Base-by-base conservation (phyloP, 306 rosid genomes). In the Oemleria cerasiformis region DNA sequence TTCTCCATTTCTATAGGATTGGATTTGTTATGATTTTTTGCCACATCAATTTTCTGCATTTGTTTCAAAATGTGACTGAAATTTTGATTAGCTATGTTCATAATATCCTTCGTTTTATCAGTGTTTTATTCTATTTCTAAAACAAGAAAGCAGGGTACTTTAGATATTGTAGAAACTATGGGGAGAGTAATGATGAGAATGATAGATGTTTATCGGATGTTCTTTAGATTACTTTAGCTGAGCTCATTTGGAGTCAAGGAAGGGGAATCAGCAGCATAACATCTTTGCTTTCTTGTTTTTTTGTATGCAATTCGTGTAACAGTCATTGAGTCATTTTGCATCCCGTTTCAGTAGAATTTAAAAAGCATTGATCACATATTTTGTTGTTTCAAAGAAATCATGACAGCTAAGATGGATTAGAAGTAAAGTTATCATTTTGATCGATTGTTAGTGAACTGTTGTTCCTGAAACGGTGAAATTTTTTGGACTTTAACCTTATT, bases 241-340 rank as follows among this genome's bases (percentile, higher is more conserved):
- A 42, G 74, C 60, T 48, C 50, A 73, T 73, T 61, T 20, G 2
- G 74, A 42, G 42, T 9, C 9, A 25, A 25, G 30, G 20, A 40
- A 19, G 42, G 64, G 20, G n/a, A 42, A 56, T 21, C 25, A 11
- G 42, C 17, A 23, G 30, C 41, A 9, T 13, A 40, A 16, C 40
- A 21, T 42, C 0, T 41, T 70, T 0, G 17, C 9, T 12, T 4
- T 13, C 23, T 12, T 16, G 13, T 67, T 19, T 25, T 25, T 47
- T 68, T 5, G 43, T 70, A 40, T 21, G 25, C 19, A 30, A 23
- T 23, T 70, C 4, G 17, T 13, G 13, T 60, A 41, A 43, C 21
- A 14, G n/a, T 61, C 15, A 14, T 30, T 11, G 21, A 65, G 57
- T 15, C 4, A 39, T 16, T n/a, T 73, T 50, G 17, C 58, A 15